Conservation (phyloP, 345 rosid species). For the Fremontodendron californicum region DNA sequence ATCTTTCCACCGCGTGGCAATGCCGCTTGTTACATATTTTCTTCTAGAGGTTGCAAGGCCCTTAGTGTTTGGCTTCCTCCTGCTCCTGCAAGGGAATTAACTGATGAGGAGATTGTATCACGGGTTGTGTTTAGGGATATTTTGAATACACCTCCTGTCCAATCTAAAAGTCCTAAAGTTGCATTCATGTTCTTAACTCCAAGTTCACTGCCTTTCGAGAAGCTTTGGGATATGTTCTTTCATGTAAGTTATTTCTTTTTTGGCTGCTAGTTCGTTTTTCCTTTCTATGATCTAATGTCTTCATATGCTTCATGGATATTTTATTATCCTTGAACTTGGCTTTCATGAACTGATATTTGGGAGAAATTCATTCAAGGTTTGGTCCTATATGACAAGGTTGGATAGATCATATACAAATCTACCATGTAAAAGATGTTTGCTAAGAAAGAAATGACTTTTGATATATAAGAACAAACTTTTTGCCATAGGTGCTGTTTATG, state of each 20-base stretch:
- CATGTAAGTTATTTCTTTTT: conserved; percentile 25
- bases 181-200: conserved; percentile 94
- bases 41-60: conserved; percentile 79
- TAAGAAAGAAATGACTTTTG: neutral
- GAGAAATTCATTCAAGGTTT: neutral
- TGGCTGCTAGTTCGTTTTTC: neutral
- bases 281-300: neutral
- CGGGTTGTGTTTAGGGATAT: conserved; percentile 72
- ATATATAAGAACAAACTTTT: neutral
- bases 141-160: conserved; percentile 45
- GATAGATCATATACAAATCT: neutral
- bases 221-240: conserved; percentile 46
- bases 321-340: neutral
- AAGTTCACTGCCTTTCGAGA: conserved; percentile 66
- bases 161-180: conserved; percentile 55
- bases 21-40: conserved; percentile 70
- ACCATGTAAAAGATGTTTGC: neutral
- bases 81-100: conserved; percentile 59
- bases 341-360: neutral
- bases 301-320: neutral
- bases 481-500: neutral
- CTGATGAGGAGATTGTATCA: conserved; percentile 81
- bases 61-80: conserved; percentile 93
- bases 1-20: conserved; percentile 70
- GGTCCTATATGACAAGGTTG: neutral